These are phyloP conservation scores for Linnemannia elongata DNA, from an alignment of 192 early-diverging fungal genomes.

Conservation along the genomic window DNA sequence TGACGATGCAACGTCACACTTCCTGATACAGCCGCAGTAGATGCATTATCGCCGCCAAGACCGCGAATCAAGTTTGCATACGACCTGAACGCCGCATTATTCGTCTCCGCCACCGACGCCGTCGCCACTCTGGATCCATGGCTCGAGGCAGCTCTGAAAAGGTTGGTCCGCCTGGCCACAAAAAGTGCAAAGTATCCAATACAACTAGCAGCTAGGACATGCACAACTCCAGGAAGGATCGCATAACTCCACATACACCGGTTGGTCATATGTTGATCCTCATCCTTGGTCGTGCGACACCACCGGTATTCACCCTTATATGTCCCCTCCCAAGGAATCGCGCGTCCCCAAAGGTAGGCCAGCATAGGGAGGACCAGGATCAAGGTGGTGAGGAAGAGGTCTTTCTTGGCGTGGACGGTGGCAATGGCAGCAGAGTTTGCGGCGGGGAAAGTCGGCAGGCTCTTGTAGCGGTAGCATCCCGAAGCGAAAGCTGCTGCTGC, in stretches of 20 bases:
- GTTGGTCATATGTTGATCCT: constrained; percentile 43
- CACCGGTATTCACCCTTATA: constrained; percentile 24
- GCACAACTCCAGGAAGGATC: constrained; percentile 31
- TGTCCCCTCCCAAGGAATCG: constrained; percentile 37
- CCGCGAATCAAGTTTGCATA: background rate
- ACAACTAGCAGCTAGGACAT: constrained; percentile 3
- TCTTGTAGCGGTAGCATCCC: background rate
- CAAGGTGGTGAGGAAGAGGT: constrained; percentile 26
- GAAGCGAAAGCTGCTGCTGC: background rate
- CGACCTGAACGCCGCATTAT: background rate
- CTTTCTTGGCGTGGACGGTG: constrained; percentile 38
- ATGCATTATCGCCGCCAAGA: background rate
- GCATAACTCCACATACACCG: constrained; percentile 45
- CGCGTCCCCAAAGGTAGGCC: constrained; percentile 16
- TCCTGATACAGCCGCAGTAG: background rate
- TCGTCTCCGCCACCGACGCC: background rate
- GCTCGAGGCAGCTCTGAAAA: background rate
- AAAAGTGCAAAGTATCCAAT: constrained; percentile 38
- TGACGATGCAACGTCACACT: background rate
- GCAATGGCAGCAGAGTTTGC: constrained; percentile 16
- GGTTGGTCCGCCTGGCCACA: constrained; percentile 23
- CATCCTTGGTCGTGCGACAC: constrained; percentile 29
- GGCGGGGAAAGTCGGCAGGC: constrained; percentile 29
- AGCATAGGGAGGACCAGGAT: constrained; percentile 41
- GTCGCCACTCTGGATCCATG: background rate